Percentiles rank a stretch among this genome's conserved stretches.
Evolutionary conservation across 305 asterid species (phyloP).

Genomic region (Fraxinus platypoda): DNA sequence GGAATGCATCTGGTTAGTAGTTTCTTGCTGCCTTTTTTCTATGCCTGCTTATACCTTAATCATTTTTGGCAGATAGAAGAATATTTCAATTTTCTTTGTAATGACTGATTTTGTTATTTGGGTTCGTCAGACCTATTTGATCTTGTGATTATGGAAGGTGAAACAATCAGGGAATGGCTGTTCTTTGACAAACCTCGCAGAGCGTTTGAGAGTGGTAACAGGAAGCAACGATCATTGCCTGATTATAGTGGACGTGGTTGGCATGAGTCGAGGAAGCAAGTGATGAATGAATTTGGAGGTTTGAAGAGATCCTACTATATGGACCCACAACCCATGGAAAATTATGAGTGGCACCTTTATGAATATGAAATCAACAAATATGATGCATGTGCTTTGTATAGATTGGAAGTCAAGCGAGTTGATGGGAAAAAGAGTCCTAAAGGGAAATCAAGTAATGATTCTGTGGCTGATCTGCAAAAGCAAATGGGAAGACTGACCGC

Average conservation of each 20-base stretch:
- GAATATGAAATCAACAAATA: conserved; percentile 79
- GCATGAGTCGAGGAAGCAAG: conserved; percentile 98
- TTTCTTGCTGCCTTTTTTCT: conserved; percentile 1
- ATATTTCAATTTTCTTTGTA: not conserved
- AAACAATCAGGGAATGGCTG: conserved; percentile 92
- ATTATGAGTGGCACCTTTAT: conserved; percentile 88
- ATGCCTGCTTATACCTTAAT: not conserved
- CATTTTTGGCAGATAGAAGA: not conserved
- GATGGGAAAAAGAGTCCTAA: conserved; percentile 82
- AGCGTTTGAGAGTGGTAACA: conserved; percentile 93
- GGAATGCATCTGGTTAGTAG: conserved; percentile 94
- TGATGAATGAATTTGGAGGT: conserved; percentile 81
- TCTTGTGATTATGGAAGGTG: conserved; percentile 69
- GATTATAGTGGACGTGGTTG: conserved; percentile 97
- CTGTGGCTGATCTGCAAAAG: conserved; percentile 88
- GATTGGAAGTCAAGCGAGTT: conserved; percentile 86
- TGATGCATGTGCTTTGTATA: conserved; percentile 73
- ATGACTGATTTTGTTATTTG: conserved; percentile 17
- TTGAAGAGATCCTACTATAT: conserved; percentile 94
- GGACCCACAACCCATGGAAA: conserved; percentile 96
- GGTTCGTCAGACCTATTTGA: conserved; percentile 78
- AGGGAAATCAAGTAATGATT: conserved; percentile 62
- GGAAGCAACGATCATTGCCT: conserved; percentile 96
- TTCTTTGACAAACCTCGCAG: conserved; percentile 96
- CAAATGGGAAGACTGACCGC: conserved; percentile 84